These are phyloP conservation scores for Balansia obtecta DNA, from an alignment of 2,329 filamentous ascomycete genomes.

Conservation along the genomic window DNA sequence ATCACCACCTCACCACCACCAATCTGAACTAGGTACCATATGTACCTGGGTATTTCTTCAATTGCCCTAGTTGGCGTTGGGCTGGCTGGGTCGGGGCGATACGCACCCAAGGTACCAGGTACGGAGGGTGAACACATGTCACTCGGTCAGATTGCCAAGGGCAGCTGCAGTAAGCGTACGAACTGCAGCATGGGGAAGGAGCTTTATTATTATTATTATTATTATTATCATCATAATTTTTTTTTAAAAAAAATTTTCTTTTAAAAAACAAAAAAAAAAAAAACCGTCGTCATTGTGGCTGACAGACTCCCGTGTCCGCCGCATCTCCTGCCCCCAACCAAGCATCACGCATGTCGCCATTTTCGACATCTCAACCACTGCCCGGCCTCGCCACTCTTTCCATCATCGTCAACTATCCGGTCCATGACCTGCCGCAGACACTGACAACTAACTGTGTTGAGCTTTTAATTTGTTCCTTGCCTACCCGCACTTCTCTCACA, in stretches of 20 bases:
- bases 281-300: neutral
- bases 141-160: neutral
- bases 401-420: too few relatives aligned
- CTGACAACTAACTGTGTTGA: neutral
- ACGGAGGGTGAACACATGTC: neutral
- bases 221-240: too few relatives aligned
- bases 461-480: neutral
- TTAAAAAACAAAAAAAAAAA: too few relatives aligned
- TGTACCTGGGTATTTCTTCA: too few relatives aligned
- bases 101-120: neutral
- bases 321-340: too few relatives aligned
- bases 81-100: neutral
- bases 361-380: neutral
- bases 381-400: neutral
- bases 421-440: neutral
- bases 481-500: neutral
- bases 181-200: too few relatives aligned
- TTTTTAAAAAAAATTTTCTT: too few relatives aligned
- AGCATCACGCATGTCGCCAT: too few relatives aligned
- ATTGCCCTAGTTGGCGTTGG: neutral
- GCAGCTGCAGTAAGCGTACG: neutral
- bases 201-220: too few relatives aligned
- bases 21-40: too few relatives aligned
- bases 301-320: neutral
- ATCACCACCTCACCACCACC: too few relatives aligned